Base-by-base conservation (phyloP, 1,284 basidiomycete genomes). In the Amylostereum areolatum region DNA sequence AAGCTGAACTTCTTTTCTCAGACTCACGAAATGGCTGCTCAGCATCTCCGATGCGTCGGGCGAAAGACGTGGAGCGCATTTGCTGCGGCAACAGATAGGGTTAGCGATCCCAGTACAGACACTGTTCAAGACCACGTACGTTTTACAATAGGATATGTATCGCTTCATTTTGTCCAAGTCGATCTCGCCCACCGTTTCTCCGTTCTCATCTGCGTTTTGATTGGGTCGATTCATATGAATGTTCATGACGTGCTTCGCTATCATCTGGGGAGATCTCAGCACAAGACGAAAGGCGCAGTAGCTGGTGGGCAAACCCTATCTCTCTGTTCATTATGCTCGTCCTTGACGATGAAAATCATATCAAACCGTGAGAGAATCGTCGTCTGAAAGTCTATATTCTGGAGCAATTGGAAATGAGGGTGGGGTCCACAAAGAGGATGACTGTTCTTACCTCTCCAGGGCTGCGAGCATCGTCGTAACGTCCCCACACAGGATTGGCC, bases 331-430 rank as follows among this genome's bases (percentile, higher is more conserved):
- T 98, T 93, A 67, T 99, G 97, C 62, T 98, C 95, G 63, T 99
- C 97, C 66, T 92, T 95, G 57, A 99, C 90, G 59, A 99, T 97
- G 73, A 99, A 99, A 62, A 99, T 99, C 97, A 99, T 97, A 64
- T 99, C 97, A 69, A 99, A 99, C 54, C 97, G 87, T 47, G 93
- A 97, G 68, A 99, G 69, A 62, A 99, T 97, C 1, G 97, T 99
- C 2, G 97, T 98, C 71, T 98, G 95, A 67, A 97, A 97, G 66
- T 97, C 95, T 52, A 97, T 97, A 65, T 97, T 97, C 89, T 93
- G 56, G 11, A 10, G 30, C 11, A 29, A 18, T 5, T 12, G 10
- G 12, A 5, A 4, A 18, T 10, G 25, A 25, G 12, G 8, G 39
- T 18, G 39, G 10, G 39, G 9, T 41, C 11, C 12, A 25, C 39